Evolutionary conservation across 2,329 filamentous ascomycete species (phyloP).

Genomic region (Stachybotrys elegans): DNA sequence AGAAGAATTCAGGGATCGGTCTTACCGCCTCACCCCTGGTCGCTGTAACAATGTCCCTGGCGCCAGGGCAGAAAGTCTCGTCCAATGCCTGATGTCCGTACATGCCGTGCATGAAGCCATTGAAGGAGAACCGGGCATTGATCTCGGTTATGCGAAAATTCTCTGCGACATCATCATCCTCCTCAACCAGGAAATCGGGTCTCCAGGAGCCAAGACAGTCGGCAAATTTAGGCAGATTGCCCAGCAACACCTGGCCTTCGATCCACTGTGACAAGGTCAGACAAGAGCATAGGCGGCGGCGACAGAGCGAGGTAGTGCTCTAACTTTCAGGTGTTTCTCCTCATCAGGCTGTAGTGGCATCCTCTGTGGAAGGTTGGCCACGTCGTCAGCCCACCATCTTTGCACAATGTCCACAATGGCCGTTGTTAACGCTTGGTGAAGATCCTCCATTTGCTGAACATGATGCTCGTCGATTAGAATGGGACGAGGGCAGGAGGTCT

Average conservation of each 20-base stretch:
- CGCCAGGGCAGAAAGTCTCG: too few species aligned
- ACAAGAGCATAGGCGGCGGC: too few species aligned
- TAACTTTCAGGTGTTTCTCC: conserved; percentile 23
- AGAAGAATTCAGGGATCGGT: too few species aligned
- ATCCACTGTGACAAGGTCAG: conserved; percentile 25
- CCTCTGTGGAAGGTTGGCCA: conserved; percentile 22
- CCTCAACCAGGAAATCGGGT: conserved; percentile 33
- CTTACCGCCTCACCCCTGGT: too few species aligned
- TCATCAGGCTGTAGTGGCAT: conserved; percentile 28
- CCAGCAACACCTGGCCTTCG: conserved; percentile 17
- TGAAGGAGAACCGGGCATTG: conserved; percentile 35
- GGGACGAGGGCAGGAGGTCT: conserved; percentile 23
- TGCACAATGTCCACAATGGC: conserved; percentile 30
- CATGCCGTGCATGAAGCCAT: conserved; percentile 25
- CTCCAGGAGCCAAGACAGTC: conserved; percentile 27
- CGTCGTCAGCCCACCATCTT: conserved; percentile 31
- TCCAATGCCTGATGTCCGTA: conserved; percentile 25
- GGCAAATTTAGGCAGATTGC: conserved; percentile 16
- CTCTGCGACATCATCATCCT: conserved; percentile 13
- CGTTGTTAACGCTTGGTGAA: conserved; percentile 24
- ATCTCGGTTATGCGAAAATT: conserved; percentile 32
- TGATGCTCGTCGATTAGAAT: conserved; percentile 26
- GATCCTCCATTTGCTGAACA: conserved; percentile 18
- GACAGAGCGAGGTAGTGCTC: too few species aligned
- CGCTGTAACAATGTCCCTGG: too few species aligned